Conservation (phyloP, 2,329 filamentous ascomycete species). For the Aspergillus arachidicola region DNA sequence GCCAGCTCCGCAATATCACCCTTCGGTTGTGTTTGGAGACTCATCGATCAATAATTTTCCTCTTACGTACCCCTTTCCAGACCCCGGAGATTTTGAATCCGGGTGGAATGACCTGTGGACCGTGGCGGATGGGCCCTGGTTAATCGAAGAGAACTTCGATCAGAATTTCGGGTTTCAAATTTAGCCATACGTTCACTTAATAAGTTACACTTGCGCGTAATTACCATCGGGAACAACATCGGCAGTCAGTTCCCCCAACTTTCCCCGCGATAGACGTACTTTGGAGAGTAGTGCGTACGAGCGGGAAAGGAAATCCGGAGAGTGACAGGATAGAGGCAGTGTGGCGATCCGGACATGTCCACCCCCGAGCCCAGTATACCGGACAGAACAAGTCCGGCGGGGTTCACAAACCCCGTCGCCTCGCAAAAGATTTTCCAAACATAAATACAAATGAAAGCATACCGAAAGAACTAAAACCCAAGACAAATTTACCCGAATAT, state of each 20-base stretch:
- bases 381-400: background rate
- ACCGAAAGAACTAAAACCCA: background rate
- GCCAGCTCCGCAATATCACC: constrained; percentile 1
- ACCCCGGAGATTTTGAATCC: constrained; percentile 4
- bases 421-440: background rate
- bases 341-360: background rate
- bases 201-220: background rate
- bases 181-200: background rate
- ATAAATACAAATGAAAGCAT: background rate
- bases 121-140: constrained; percentile 37
- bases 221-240: background rate
- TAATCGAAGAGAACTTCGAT: constrained; percentile 30
- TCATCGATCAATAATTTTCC: background rate
- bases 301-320: background rate
- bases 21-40: constrained; percentile 6
- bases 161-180: background rate
- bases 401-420: background rate
- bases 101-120: constrained; percentile 30
- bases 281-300: background rate
- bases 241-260: background rate
- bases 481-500: background rate
- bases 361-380: background rate
- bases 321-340: background rate
- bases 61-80: background rate
- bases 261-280: background rate